Evolutionary conservation across 176 grass and related monocot genomes (phyloP), one percentile per base, ranked within the genome.

Genomic region (Olyra latifolia): DNA sequence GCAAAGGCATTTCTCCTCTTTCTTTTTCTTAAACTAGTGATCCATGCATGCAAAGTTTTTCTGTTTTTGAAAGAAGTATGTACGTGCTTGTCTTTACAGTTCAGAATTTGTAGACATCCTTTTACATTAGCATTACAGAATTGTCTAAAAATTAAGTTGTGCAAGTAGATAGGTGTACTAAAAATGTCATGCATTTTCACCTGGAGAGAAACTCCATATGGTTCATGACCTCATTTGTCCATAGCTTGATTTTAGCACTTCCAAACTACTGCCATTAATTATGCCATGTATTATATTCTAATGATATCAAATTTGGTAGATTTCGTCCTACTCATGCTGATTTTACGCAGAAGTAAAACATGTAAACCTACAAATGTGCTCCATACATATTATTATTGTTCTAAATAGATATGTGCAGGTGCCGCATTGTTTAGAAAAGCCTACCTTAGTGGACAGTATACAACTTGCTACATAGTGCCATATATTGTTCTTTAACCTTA

Each of bases 361-460:
- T 41, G 17, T 49, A 85, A 35, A 14, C 20, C 41, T 19, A n/a
- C 25, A 72, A 35, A 45, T 61, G 23, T 4, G 29, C 7, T 11
- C 38, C n/a, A 49, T 14, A 7, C 28, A 64, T 65, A 10, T 7
- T 24, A 44, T 9, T 3, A 48, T 23, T 19, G 9, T 49, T 88
- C 39, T 30, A 29, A 29, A 64, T 11, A 52, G 23, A 28, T 45
- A 48, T 78, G 4, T 80, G 43, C 9, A 25, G 29, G 25, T 46
- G 43, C 38, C 19, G 42, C 44, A 39, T 53, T 69, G 23, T 47
- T 48, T 40, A 35, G 12, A 55, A 83, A 77, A 76, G 38, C 45
- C 13, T 57, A 40, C 20, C 27, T 43, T 79, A 79, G 76, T 75
- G 75, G 75, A 22, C 68, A 74, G n/a, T n/a, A 32, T 52, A 25